Conservation (phyloP, 169 alveolate genomes). For the Plasmodium yoelii region DNA sequence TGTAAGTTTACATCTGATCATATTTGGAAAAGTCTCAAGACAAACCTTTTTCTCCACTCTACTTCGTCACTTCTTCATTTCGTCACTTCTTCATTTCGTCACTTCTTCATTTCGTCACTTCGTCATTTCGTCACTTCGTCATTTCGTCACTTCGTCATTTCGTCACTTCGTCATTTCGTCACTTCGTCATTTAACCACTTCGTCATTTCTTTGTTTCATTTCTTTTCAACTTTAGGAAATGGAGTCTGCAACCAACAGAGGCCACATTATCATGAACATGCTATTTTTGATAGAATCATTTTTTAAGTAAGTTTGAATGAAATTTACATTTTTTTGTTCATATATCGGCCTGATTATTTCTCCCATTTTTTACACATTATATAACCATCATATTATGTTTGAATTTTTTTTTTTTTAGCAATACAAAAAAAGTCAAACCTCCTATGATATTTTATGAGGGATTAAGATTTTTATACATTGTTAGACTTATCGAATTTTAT, state of each 20-base stretch:
- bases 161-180: too few species aligned
- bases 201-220: background rate
- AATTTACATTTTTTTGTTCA: background rate
- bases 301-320: constrained; percentile 34
- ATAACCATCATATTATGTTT: background rate
- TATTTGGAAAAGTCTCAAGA: background rate
- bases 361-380: background rate
- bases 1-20: background rate
- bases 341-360: background rate
- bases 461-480: constrained; percentile 41
- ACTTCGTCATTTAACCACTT: too few species aligned
- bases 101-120: too few species aligned
- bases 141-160: too few species aligned
- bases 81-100: too few species aligned
- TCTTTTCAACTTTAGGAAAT: constrained; percentile 34
- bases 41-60: background rate
- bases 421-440: constrained; percentile 40
- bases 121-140: too few species aligned
- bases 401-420: constrained; percentile 21
- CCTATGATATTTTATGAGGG: constrained; percentile 66
- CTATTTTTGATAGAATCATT: constrained; percentile 55
- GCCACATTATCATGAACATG: constrained; percentile 39
- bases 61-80: too few species aligned
- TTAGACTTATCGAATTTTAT: constrained; percentile 55
- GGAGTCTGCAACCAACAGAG: constrained; percentile 26